phyloP scores from a whole-genome alignment of 805 yeast species.

The Groenewaldozyma tartarivorans region DNA sequence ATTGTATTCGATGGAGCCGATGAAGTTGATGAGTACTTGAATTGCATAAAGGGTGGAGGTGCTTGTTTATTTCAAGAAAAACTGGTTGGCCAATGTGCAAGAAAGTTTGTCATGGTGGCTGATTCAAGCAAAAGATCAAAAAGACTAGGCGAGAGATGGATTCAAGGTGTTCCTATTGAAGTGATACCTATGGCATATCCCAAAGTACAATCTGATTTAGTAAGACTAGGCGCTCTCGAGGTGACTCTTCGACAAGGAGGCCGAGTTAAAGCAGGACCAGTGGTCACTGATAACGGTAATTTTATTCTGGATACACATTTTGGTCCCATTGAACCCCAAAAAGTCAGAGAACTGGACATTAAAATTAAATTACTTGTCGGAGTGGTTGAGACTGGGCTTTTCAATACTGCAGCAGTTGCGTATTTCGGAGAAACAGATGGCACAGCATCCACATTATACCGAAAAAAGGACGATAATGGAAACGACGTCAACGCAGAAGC shows the following conservation, averaged over 20 bases:
- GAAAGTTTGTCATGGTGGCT: conserved; percentile 77
- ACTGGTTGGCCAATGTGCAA: conserved; percentile 74
- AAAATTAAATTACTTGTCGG: conserved; percentile 73
- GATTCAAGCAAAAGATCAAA: conserved; percentile 79
- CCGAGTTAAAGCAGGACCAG: conserved; percentile 92
- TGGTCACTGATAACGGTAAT: conserved; percentile 91
- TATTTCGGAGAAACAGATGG: conserved; percentile 89
- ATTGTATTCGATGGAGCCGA: conserved; percentile 98
- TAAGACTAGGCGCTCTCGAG: conserved; percentile 50
- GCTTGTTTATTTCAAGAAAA: conserved; percentile 97
- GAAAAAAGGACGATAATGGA: conserved; percentile 1
- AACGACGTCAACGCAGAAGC: not conserved
- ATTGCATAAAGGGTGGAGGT: conserved; percentile 97
- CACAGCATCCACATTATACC: conserved; percentile 25
- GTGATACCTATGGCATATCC: conserved; percentile 84
- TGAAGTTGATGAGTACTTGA: conserved; percentile 74
- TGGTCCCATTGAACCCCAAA: conserved; percentile 49
- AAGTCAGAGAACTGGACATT: conserved; percentile 45
- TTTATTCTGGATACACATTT: conserved; percentile 89
- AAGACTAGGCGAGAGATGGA: conserved; percentile 72
- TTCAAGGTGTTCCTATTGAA: conserved; percentile 89
- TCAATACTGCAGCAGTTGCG: conserved; percentile 62
- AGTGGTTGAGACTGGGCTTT: conserved; percentile 93
- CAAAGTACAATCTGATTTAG: conserved; percentile 59
- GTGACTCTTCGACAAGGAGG: conserved; percentile 76